Percentiles rank a stretch among this genome's conserved stretches.
phyloP scores from a whole-genome alignment of 2,329 filamentous ascomycete genomes.

The Claviceps arundinis region DNA sequence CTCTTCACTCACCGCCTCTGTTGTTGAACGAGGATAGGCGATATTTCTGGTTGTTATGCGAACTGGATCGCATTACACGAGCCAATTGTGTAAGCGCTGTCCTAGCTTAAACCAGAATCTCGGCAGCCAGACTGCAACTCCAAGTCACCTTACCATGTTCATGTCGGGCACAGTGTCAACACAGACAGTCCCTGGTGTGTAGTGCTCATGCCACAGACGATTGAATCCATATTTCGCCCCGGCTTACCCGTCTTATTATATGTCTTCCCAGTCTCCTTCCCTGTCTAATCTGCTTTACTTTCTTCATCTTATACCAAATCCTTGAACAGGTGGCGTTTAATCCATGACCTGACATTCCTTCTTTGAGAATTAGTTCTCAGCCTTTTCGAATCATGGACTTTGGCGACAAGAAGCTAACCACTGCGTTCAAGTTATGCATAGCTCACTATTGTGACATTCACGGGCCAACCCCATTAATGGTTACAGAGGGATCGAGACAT shows the following conservation, averaged over 20 bases:
- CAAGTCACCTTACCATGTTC: slow-evolving; percentile 2
- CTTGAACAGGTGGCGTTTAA: background rate
- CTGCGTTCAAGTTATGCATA: slow-evolving; percentile 46
- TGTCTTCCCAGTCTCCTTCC: background rate
- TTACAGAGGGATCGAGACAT: slow-evolving; percentile 51
- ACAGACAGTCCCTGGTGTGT: background rate
- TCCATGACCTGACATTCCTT: background rate
- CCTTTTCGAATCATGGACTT: slow-evolving; percentile 13
- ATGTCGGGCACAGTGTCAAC: background rate
- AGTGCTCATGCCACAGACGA: background rate
- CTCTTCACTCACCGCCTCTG: slow-evolving; percentile 7
- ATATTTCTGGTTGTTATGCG: slow-evolving; percentile 3
- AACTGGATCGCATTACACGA: background rate
- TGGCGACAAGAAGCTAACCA: slow-evolving; percentile 19
- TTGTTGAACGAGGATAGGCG: slow-evolving; percentile 1
- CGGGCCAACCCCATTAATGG: slow-evolving; percentile 56
- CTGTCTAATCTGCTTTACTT: background rate
- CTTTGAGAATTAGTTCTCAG: background rate
- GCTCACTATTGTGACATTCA: slow-evolving; percentile 60
- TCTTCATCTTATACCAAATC: background rate
- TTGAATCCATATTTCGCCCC: background rate
- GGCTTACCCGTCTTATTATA: background rate
- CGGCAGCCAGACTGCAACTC: background rate
- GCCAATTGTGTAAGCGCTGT: background rate
- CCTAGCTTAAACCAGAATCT: background rate